Conservation (phyloP, 495 filamentous ascomycete genomes). For the Penicillium desertorum region DNA sequence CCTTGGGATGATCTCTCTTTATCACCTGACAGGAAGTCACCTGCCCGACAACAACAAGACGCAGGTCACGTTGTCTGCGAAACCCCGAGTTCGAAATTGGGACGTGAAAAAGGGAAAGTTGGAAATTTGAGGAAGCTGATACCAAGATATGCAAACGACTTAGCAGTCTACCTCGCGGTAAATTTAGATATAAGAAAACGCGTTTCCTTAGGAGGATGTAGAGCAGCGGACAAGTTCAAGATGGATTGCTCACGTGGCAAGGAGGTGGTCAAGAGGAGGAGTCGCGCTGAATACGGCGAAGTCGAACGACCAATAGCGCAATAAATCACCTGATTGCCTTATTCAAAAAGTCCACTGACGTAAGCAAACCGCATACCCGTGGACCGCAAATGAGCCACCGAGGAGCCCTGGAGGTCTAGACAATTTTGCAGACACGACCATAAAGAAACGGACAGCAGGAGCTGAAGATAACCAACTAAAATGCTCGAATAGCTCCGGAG, state of each 20-base stretch:
- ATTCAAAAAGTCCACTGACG: constrained; percentile 1
- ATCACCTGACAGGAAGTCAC: constrained; percentile 57
- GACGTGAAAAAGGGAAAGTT: constrained; percentile 27
- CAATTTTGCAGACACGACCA: neutral
- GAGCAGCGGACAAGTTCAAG: constrained; percentile 37
- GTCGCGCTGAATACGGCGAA: constrained; percentile 24
- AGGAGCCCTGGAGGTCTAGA: neutral
- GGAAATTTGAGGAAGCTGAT: constrained; percentile 15
- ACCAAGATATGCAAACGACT: constrained; percentile 17
- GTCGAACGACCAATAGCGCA: constrained; percentile 30
- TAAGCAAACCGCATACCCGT: constrained; percentile 8
- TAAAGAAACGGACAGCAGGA: neutral
- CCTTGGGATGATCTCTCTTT: constrained; percentile 48
- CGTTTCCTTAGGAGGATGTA: constrained; percentile 33
- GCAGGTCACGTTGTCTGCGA: constrained; percentile 37
- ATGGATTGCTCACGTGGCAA: constrained; percentile 50
- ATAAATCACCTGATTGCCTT: constrained; percentile 38
- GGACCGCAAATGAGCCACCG: neutral
- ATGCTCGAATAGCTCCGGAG: neutral
- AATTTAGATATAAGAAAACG: constrained; percentile 36
- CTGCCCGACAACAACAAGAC: constrained; percentile 52
- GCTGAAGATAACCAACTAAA: constrained; percentile 14
- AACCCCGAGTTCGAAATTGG: constrained; percentile 25
- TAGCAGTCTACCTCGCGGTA: constrained; percentile 23
- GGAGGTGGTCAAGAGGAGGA: constrained; percentile 32